These are phyloP conservation scores for Pleurotus salmoneostramineus DNA, from an alignment of 768 basidiomycete species.

Conservation along the genomic window DNA sequence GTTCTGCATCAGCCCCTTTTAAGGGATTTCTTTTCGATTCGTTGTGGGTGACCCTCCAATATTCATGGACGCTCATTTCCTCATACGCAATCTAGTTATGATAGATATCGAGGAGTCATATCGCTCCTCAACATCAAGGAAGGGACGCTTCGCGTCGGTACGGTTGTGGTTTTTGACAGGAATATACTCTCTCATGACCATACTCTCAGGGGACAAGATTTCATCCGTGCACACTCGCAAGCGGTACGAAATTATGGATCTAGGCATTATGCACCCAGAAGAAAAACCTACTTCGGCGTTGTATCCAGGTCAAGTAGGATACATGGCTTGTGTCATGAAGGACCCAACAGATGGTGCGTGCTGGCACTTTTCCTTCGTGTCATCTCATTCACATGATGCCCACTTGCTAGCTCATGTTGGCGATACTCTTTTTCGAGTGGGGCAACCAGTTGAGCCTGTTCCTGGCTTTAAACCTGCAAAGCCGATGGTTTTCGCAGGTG, in stretches of 20 bases:
- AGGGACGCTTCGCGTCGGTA: slow-evolving; percentile 82
- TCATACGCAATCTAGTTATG: slow-evolving; percentile 56
- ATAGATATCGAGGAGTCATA: slow-evolving; percentile 94
- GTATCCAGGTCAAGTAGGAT: slow-evolving; percentile 81
- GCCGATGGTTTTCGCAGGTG: slow-evolving; percentile 95
- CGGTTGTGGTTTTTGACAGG: slow-evolving; percentile 6
- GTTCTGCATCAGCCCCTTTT: slow-evolving; percentile 47
- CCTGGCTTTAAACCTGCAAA: slow-evolving; percentile 90
- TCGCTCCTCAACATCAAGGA: slow-evolving; percentile 81
- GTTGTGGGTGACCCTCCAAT: slow-evolving; percentile 46
- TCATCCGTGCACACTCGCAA: slow-evolving; percentile 80
- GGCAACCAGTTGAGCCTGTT: slow-evolving; percentile 74
- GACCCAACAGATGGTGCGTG: slow-evolving; percentile 82
- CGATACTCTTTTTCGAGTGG: slow-evolving; percentile 82
- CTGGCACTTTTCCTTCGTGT: neutral
- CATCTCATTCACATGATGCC: neutral
- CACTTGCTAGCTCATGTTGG: slow-evolving; percentile 75
- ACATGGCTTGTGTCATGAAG: slow-evolving; percentile 96
- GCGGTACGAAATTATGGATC: slow-evolving; percentile 83
- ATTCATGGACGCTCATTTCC: slow-evolving; percentile 6
- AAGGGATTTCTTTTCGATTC: slow-evolving; percentile 94
- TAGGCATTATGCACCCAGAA: slow-evolving; percentile 89
- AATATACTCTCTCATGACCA: neutral
- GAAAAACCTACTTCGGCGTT: slow-evolving; percentile 70
- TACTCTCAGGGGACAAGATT: slow-evolving; percentile 77